Evolutionary conservation across 1,284 basidiomycete species (phyloP), one percentile per base, ranked within the genome.

Genomic region (Earliella scabrosa): DNA sequence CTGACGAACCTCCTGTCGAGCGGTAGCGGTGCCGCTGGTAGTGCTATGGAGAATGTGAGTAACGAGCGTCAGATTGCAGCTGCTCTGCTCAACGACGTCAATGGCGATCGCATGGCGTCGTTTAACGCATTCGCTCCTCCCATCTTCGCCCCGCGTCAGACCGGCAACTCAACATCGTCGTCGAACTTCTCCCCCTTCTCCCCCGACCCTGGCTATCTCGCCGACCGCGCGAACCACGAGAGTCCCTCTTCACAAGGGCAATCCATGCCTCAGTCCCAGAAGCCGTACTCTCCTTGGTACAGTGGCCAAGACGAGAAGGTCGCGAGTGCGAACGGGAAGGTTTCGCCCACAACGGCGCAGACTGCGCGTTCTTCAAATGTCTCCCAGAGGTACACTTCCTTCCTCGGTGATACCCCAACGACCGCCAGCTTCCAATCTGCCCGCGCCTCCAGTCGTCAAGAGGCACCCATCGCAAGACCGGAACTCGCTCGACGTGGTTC

Each of bases 251-350:
- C 59, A 10, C 63, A 64, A 50, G 40, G 64, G 34, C 67, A 72
- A 45, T 45, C 62, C 23, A 65, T 80, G 50, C 70, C 78, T 13
- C 77, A 77, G 41, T 69, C 74, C 1, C 72, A 75, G 36, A 81
- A 79, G 64, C 68, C 71, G 39, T 85, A 78, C 62, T 68, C 73
- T 4, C 75, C 79, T 6, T 77, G 77, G 31, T 83, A 81, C 66
- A 75, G 70, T 50, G 69, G 64, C 16, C 64, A 68, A 16, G 67
- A 65, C 29, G 66, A 66, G 40, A 69, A 68, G 54, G 62, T 63
- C 16, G 46, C 59, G 27, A 66, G 61, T 21, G 60, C 67, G 3
- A 68, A 68, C 45, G 71, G 74, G 21, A 81, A 76, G 65, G 61
- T 75, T 2, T 77, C 82, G n/a, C 79, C 81, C 6, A 74, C 79